phyloP scores from a whole-genome alignment of 1,139 yeast genomes.

The Meyerozyma smithsonii region DNA sequence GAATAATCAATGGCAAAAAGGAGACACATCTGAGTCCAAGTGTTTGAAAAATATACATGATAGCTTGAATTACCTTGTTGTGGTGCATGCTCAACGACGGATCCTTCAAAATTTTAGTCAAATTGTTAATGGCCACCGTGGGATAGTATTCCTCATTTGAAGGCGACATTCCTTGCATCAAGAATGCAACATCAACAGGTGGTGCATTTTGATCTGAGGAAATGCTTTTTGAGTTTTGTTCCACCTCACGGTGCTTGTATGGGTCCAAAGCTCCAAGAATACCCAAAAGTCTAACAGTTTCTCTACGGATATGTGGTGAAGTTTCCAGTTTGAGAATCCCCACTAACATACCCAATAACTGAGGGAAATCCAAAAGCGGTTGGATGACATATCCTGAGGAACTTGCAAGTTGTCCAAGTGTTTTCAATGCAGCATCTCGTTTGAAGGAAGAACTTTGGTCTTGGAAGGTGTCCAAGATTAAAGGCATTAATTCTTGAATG shows the following conservation, averaged over 20 bases:
- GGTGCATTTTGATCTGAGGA: constrained; percentile 82
- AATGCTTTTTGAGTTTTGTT: constrained; percentile 57
- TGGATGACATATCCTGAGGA: constrained; percentile 94
- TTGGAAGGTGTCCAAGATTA: constrained; percentile 80
- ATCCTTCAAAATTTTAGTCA: constrained; percentile 80
- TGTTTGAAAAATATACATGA: constrained; percentile 84
- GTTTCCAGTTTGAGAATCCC: constrained; percentile 78
- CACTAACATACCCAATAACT: constrained; percentile 74
- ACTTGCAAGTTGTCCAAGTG: constrained; percentile 84
- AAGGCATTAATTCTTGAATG: constrained; percentile 75
- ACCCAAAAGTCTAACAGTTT: constrained; percentile 84
- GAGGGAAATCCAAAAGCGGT: constrained; percentile 89
- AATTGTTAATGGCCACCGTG: constrained; percentile 83
- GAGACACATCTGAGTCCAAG: constrained; percentile 85
- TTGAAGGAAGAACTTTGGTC: constrained; percentile 86
- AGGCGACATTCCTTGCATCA: constrained; percentile 94
- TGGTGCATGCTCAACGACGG: constrained; percentile 83
- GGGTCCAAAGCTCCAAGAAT: constrained; percentile 97
- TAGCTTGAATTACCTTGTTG: constrained; percentile 85
- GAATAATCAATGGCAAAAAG: constrained; percentile 80
- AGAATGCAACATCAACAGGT: constrained; percentile 80
- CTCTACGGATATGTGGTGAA: constrained; percentile 69
- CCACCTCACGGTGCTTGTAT: constrained; percentile 88
- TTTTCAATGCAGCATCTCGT: constrained; percentile 82
- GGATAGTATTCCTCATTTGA: constrained; percentile 93